phyloP scores from a whole-genome alignment of 306 rosid genomes.

The Fragaria ananassa region DNA sequence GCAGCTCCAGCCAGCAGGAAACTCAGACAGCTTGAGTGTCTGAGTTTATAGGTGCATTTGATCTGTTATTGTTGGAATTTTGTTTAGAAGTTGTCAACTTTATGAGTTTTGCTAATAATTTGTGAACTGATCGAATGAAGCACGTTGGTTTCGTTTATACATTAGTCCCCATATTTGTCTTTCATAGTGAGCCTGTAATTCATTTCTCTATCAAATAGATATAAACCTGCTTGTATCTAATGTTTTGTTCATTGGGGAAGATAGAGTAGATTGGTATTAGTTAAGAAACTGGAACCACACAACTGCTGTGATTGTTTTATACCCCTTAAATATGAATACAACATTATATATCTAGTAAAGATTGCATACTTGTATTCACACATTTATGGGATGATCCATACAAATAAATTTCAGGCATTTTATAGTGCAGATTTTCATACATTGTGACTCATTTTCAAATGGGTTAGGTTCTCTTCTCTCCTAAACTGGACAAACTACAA shows the following conservation, averaged over 20 bases:
- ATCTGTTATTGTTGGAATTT: conserved; percentile 31
- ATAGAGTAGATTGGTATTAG: neutral
- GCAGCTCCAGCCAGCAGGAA: conserved; percentile 43
- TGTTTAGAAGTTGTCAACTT: conserved; percentile 12
- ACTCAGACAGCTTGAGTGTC: conserved; percentile 14
- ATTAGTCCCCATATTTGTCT: conserved; percentile 26
- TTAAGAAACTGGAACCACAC: neutral
- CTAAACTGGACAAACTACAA: conserved; percentile 8
- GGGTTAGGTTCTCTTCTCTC: conserved; percentile 26
- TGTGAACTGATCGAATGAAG: conserved; percentile 22
- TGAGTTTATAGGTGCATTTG: conserved; percentile 25
- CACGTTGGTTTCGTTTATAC: conserved; percentile 23
- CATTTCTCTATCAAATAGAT: neutral
- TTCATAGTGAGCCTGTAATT: neutral
- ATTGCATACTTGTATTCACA: conserved; percentile 7
- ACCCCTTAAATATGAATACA: neutral
- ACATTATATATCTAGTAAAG: neutral
- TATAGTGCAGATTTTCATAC: neutral
- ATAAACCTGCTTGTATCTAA: neutral
- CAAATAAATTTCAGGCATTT: neutral
- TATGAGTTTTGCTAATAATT: conserved; percentile 46
- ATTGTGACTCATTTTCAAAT: neutral
- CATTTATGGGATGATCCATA: neutral
- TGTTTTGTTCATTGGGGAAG: neutral
- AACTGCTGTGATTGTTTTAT: conserved; percentile 3